phyloP scores from a whole-genome alignment of 2,329 filamentous ascomycete species.

The Sclerotinia trifoliorum region DNA sequence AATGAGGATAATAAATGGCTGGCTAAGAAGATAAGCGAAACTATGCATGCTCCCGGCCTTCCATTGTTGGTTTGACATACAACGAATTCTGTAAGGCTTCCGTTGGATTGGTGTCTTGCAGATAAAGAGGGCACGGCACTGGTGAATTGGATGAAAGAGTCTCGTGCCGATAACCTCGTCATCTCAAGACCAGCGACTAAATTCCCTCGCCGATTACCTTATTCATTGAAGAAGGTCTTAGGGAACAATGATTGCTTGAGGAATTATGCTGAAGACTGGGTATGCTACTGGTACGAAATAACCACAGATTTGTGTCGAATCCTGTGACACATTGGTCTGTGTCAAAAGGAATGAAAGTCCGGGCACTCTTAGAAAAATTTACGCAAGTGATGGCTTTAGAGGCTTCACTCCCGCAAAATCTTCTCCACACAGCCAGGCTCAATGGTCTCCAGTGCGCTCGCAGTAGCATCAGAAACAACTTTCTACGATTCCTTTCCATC shows the following conservation, averaged over 20 bases:
- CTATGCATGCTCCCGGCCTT: constrained; percentile 23
- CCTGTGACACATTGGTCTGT: too few species aligned
- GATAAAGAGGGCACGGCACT: constrained; percentile 9
- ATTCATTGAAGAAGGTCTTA: too few species aligned
- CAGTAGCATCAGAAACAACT: constrained; percentile 37
- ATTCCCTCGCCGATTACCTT: not conserved
- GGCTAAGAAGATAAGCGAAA: constrained; percentile 19
- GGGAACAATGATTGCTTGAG: not conserved
- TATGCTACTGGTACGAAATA: not conserved
- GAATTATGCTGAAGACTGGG: not conserved
- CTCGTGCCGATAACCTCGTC: not conserved
- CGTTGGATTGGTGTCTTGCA: constrained; percentile 36
- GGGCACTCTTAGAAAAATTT: not conserved
- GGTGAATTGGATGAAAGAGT: not conserved
- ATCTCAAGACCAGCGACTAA: not conserved
- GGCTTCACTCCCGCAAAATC: constrained; percentile 16
- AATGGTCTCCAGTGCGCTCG: constrained; percentile 36
- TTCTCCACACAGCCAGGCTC: constrained; percentile 37
- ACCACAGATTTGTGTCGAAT: too few species aligned
- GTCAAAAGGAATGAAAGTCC: not conserved
- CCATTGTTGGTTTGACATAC: constrained; percentile 25
- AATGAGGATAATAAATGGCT: constrained; percentile 23
- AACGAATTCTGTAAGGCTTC: constrained; percentile 29
- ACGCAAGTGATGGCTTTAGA: not conserved
- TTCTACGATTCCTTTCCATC: constrained; percentile 34